Percentiles rank a stretch among this genome's conserved stretches.
Conservation (phyloP, 805 yeast genomes). For the Lipomyces oligophaga region DNA sequence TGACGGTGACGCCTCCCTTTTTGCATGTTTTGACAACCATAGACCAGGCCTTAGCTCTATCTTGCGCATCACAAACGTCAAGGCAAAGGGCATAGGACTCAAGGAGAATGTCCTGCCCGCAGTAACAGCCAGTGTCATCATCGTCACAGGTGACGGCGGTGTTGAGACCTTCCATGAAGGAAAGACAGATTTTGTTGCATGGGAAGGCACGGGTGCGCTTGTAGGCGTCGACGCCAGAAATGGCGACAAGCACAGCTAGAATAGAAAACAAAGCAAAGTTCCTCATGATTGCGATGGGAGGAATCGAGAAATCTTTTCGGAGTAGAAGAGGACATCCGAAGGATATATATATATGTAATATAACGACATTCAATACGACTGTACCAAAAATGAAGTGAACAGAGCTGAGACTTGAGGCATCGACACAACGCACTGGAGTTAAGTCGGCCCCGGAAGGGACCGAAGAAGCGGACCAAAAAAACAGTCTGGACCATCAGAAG, state of each 20-base stretch:
- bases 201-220: slow-evolving; percentile 1
- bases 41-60: slow-evolving; percentile 4
- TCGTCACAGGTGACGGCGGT: slow-evolving; percentile 9
- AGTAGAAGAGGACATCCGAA: too few species aligned
- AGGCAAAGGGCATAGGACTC: slow-evolving; percentile 19
- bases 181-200: background rate
- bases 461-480: too few species aligned
- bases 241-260: slow-evolving; percentile 1
- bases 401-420: too few species aligned
- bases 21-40: slow-evolving; percentile 6
- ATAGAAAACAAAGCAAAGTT: background rate
- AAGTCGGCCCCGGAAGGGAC: too few species aligned
- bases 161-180: background rate
- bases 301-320: too few species aligned
- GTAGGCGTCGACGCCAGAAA: slow-evolving; percentile 1
- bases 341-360: too few species aligned
- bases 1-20: slow-evolving; percentile 7
- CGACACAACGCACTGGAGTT: too few species aligned
- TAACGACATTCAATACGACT: too few species aligned
- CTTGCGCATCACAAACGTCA: slow-evolving; percentile 6
- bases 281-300: too few species aligned
- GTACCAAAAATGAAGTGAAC: too few species aligned
- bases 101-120: slow-evolving; percentile 9
- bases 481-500: too few species aligned
- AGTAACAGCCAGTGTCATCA: slow-evolving; percentile 11